Conservation (phyloP, 2,329 filamentous ascomycete genomes). For the Thelonectria blattea region DNA sequence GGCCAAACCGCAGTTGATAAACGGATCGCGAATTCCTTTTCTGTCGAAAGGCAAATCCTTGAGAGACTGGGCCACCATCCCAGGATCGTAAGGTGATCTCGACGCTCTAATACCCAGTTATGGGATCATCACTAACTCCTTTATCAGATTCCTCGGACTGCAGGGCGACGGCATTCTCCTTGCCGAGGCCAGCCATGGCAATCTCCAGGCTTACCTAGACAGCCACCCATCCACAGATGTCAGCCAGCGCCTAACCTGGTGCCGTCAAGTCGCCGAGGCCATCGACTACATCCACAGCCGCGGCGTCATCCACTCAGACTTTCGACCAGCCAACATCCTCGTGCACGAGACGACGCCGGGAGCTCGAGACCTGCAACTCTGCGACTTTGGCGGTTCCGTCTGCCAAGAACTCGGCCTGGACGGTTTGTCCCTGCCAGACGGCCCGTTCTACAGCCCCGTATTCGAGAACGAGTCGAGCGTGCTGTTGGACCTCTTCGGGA, state of each 20-base stretch:
- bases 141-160: conserved; percentile 1
- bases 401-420: conserved; percentile 37
- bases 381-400: conserved; percentile 42
- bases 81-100: conserved; percentile 3
- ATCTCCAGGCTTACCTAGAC: conserved; percentile 25
- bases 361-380: conserved; percentile 39
- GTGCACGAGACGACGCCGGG: conserved; percentile 33
- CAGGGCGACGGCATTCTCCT: conserved; percentile 20
- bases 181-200: conserved; percentile 27
- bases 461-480: neutral
- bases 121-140: neutral
- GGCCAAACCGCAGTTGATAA: no score
- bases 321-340: conserved; percentile 42
- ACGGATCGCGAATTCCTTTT: no score
- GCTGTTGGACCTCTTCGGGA: conserved; percentile 25
- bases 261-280: conserved; percentile 38
- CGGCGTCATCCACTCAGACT: conserved; percentile 43
- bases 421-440: conserved; percentile 19
- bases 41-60: conserved; percentile 5
- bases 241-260: conserved; percentile 31
- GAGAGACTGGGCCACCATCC: conserved; percentile 10
- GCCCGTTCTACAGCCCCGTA: conserved; percentile 27
- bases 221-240: conserved; percentile 8
- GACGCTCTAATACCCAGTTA: neutral
- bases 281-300: conserved; percentile 39